These are phyloP conservation scores for Fusarium circinatum DNA, from an alignment of 2,329 filamentous ascomycete species.

Conservation along the genomic window DNA sequence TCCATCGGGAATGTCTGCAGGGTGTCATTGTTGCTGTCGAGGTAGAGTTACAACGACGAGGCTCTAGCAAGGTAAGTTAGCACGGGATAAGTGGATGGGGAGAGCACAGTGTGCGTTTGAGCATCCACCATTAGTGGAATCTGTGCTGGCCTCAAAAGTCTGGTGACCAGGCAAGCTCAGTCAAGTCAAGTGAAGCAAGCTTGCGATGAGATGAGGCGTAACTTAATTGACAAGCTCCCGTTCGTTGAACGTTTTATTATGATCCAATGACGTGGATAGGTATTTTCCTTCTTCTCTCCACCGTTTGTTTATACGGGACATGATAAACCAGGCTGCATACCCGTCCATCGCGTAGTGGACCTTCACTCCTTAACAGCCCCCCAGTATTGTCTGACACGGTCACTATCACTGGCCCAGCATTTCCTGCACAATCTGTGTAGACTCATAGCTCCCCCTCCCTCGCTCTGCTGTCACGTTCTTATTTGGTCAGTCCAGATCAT, in stretches of 20 bases:
- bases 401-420: slow-evolving; percentile 16
- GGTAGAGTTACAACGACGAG: slow-evolving; percentile 35
- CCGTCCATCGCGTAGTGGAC: slow-evolving; percentile 4
- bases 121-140: slow-evolving; percentile 20
- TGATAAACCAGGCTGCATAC: slow-evolving; percentile 5
- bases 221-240: not conserved
- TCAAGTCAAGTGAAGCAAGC: not conserved
- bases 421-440: slow-evolving; percentile 4
- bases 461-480: slow-evolving; percentile 27
- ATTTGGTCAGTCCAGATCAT: slow-evolving; percentile 17
- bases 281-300: not conserved
- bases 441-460: slow-evolving; percentile 13
- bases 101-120: slow-evolving; percentile 22
- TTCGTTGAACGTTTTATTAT: slow-evolving; percentile 1
- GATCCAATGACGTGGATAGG: not conserved
- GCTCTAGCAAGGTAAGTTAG: slow-evolving; percentile 7
- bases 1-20: slow-evolving; percentile 33
- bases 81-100: slow-evolving; percentile 16
- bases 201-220: not conserved
- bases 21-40: slow-evolving; percentile 33
- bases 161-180: not conserved
- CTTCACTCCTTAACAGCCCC: slow-evolving; percentile 11
- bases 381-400: slow-evolving; percentile 14
- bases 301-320: not conserved
- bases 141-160: slow-evolving; percentile 26